Base-by-base conservation (phyloP, 169 alveolate genomes). In the Plasmodium gonderi region DNA sequence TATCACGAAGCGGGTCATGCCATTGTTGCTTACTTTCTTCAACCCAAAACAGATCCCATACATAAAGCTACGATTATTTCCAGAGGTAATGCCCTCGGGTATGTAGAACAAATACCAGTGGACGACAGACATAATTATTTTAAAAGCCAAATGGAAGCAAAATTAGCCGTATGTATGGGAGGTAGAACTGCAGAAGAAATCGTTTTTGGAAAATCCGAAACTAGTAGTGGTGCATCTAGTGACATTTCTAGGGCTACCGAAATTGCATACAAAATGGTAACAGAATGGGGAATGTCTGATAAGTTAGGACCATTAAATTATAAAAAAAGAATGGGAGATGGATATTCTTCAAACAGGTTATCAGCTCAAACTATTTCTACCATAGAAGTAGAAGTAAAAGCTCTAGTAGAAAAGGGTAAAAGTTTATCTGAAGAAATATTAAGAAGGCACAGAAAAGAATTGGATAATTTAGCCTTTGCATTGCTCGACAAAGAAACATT, bases 11-110 rank as follows among this genome's bases (percentile, higher is more conserved):
- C 98, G 3, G 99, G 99, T 9, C 99, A 97, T 87, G 99, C 98
- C 3, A 81, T 97, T 64, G 98, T 96, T 20, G 98, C 98, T 29
- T 97, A 92, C 90, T 92, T 93, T 82, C 95, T 97, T 31, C 97
- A 97, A 79, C 98, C 98, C 3, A 79, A 98, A 40, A 98, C 99
- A 17, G 98, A 97, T 69, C 98, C 98, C 8, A 95, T 98, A 2
- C 99, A 98, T 92, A 98, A 98, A 95, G 99, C 98, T 36, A 98
- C 99, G n/a, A 98, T 98, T 42, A 96, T 98, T 45, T 97, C 99
- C 17, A 96, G 99, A 78, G 99, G 99, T 4, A 96, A 97, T 23
- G 98, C 99, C 7, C 95, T 98, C 49, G 99, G 99, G 33, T 97
- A 97, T 79, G 97, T 97, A 51, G 97, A 94, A 76, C 97, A 94